Conservation (phyloP, 2,329 filamentous ascomycete species). For the Nothopassalora personata region DNA sequence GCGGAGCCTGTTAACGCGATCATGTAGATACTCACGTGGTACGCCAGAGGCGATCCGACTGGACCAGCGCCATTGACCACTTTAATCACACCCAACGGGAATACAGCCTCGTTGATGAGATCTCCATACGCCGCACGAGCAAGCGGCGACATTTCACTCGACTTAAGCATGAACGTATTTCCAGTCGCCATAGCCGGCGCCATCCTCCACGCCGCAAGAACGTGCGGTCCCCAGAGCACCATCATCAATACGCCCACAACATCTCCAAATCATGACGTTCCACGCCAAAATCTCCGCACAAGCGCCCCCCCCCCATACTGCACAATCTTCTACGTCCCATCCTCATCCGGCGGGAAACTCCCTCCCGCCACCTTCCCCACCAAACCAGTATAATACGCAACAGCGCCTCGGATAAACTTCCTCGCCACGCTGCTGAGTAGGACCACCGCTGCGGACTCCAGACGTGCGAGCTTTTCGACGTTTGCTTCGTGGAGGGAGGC, state of each 20-base stretch:
- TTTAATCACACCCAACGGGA: constrained; percentile 43
- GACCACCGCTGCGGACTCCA: constrained; percentile 56
- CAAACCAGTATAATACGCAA: constrained; percentile 27
- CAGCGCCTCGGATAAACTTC: constrained; percentile 26
- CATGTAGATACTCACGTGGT: constrained; percentile 64
- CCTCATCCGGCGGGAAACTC: constrained; percentile 24
- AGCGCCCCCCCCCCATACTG: constrained; percentile 41
- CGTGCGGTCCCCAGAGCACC: constrained; percentile 28
- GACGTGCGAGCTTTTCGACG: constrained; percentile 53
- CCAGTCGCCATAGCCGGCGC: constrained; percentile 57
- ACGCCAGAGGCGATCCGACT: constrained; percentile 61
- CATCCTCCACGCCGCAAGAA: constrained; percentile 46
- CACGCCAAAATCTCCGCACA: constrained; percentile 41
- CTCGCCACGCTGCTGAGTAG: constrained; percentile 33
- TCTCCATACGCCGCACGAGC: constrained; percentile 40
- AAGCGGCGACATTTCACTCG: constrained; percentile 58
- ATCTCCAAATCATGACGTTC: constrained; percentile 26
- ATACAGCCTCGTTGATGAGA: constrained; percentile 44
- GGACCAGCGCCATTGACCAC: constrained; percentile 40
- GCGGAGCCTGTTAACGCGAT: constrained; percentile 74
- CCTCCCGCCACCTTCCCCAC: constrained; percentile 27
- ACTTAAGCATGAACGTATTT: constrained; percentile 57
- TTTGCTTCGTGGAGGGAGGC: constrained; percentile 38
- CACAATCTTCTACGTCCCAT: constrained; percentile 26
- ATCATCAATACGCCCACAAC: background rate